Percentiles rank a stretch among this genome's conserved stretches.
phyloP scores from a whole-genome alignment of 495 filamentous ascomycete species.

The Aspergillus kassunensis region DNA sequence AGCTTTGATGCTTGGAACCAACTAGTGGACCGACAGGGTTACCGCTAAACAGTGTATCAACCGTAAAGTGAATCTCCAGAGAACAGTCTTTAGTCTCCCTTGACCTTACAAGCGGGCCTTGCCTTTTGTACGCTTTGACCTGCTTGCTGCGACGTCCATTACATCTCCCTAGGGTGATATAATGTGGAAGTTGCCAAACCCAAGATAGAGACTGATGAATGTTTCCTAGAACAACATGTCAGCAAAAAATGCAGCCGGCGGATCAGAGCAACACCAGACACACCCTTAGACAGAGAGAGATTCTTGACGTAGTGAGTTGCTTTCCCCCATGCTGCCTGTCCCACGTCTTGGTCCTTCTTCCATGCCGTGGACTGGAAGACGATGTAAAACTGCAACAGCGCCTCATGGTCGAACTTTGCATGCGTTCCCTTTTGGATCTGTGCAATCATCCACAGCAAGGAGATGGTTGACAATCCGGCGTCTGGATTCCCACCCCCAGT shows the following conservation, averaged over 20 bases:
- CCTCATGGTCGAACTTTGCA: background rate
- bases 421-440: background rate
- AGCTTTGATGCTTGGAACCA: background rate
- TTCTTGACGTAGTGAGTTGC: background rate
- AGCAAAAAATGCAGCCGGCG: background rate
- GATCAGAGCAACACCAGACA: background rate
- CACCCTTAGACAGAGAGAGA: background rate
- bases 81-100: background rate
- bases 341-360: background rate
- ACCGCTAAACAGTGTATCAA: background rate
- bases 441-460: background rate
- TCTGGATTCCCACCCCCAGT: background rate
- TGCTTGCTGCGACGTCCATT: background rate
- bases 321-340: background rate
- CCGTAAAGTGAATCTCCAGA: background rate
- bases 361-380: background rate
- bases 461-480: background rate
- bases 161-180: background rate
- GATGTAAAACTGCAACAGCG: background rate
- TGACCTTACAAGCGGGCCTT: background rate
- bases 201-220: background rate
- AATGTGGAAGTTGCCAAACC: background rate
- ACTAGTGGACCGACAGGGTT: background rate
- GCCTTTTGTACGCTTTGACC: background rate
- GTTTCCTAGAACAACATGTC: background rate